Evolutionary conservation across 768 basidiomycete species (phyloP), one percentile per base, ranked within the genome.

Genomic region (Floccularia luteovirens): DNA sequence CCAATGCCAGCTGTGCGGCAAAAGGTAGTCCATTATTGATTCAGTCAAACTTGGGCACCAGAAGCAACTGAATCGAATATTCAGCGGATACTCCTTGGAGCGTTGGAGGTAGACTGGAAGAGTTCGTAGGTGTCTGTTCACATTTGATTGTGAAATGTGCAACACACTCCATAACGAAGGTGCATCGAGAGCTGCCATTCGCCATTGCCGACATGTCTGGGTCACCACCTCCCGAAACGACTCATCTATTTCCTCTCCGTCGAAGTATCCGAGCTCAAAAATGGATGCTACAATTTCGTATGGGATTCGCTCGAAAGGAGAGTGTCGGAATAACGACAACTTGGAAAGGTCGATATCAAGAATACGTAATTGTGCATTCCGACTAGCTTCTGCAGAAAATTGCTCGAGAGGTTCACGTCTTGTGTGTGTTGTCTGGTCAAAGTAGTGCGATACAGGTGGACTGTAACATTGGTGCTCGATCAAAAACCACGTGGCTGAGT

Each of bases 121-220:
- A 7, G 32, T 17, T 5, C 51, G 47, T 4, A 63, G 24, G 24
- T 50, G 39, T 13, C 43, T 16, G 19, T 40, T 39, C 10, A 56
- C 27, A 30, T 58, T 55, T 17, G 47, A 41, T 25, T 47, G 55
- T 11, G 60, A 55, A 6, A 61, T 31, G 14, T 52, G 41, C 27
- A 59, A 48, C 14, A 55, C 44, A 36, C 60, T 59, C 61, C 61
- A 63, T 23, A 63, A 35, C 10, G 60, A 56, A 16, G 60, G 57
- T 1, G 59, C 60, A 21, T 49, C 45, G 3, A 59, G 38, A 3
- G 54, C 39, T 6, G 56, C 39, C 19, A 50, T 31, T 1, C 53
- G 53, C 38, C 57, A 51, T 33, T 48, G 51, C 10, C 43, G 44
- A 4, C 58, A 60, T 10, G 54, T 48, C 24, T 54, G 43, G 10